Evolutionary conservation across 805 yeast genomes (phyloP).

Genomic region (Wickerhamiella vanderwaltii): DNA sequence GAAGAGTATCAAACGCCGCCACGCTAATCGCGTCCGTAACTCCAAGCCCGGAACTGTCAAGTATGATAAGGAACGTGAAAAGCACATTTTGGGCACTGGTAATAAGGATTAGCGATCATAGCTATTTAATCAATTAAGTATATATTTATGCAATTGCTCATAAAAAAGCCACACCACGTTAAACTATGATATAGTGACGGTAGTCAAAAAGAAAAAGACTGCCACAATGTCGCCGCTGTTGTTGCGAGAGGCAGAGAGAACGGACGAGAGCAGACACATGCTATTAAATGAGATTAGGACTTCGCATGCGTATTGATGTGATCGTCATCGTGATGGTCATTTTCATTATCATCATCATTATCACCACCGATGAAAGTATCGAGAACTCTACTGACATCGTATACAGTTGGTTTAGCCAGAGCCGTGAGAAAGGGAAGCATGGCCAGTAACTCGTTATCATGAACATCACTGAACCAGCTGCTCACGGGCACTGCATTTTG

Average conservation of each 20-base stretch:
- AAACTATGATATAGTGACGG: no score
- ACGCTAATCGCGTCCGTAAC: constrained; percentile 70
- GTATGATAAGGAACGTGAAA: constrained; percentile 57
- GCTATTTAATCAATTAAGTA: no score
- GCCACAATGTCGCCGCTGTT: no score
- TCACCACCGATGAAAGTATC: constrained; percentile 50
- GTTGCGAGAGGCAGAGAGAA: no score
- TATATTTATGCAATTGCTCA: no score
- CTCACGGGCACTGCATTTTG: constrained; percentile 95
- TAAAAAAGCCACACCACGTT: no score
- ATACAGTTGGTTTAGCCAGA: constrained; percentile 55
- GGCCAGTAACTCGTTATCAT: constrained; percentile 89
- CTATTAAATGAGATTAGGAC: no score
- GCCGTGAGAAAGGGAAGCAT: constrained; percentile 85
- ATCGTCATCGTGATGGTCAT: no score
- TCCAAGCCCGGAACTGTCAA: constrained; percentile 38
- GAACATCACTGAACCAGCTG: constrained; percentile 96
- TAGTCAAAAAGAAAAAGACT: no score
- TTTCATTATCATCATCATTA: no score
- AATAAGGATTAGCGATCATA: constrained; percentile 20
- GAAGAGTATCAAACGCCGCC: constrained; percentile 63
- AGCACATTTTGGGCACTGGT: constrained; percentile 76
- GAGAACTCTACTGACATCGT: constrained; percentile 73
- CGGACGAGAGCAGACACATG: no score
- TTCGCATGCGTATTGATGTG: no score